These are phyloP conservation scores for Gynochthodes officinalis DNA, from an alignment of 257 asterid genomes.

Conservation along the genomic window DNA sequence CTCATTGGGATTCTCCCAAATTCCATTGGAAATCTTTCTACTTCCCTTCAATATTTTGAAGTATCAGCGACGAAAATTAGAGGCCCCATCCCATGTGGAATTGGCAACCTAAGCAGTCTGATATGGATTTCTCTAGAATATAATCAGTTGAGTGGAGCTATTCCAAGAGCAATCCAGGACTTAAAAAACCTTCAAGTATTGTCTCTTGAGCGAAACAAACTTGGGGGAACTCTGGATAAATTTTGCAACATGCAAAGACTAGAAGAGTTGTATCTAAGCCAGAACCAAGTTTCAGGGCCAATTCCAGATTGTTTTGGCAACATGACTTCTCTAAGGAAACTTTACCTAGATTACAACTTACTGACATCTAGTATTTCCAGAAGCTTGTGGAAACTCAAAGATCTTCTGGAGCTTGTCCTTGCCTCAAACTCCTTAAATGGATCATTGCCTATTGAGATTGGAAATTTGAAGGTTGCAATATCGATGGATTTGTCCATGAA, in stretches of 20 bases:
- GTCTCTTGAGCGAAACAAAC: neutral
- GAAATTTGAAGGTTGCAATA: too few relatives aligned
- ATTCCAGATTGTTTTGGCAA: neutral
- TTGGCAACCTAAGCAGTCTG: neutral
- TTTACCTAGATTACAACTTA: neutral
- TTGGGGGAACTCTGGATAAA: neutral
- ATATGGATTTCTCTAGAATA: neutral
- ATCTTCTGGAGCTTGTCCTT: too few relatives aligned
- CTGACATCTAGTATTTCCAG: neutral
- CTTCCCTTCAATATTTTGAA: neutral
- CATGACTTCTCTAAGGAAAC: neutral
- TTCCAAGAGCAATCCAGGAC: neutral
- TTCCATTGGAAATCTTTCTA: slow-evolving; percentile 9
- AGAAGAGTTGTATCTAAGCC: neutral
- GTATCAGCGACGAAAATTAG: too few relatives aligned
- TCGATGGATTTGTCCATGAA: too few relatives aligned
- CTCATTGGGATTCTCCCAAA: neutral
- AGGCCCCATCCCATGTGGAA: neutral
- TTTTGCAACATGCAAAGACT: too few relatives aligned
- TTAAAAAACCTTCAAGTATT: neutral
- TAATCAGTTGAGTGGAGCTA: neutral
- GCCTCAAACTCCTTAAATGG: too few relatives aligned
- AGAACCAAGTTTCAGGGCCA: neutral
- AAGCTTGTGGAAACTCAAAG: too few relatives aligned
- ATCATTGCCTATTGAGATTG: too few relatives aligned